Evolutionary conservation across 1,284 basidiomycete genomes (phyloP), one percentile per base, ranked within the genome.

Genomic region (Heterobasidion irregulare): DNA sequence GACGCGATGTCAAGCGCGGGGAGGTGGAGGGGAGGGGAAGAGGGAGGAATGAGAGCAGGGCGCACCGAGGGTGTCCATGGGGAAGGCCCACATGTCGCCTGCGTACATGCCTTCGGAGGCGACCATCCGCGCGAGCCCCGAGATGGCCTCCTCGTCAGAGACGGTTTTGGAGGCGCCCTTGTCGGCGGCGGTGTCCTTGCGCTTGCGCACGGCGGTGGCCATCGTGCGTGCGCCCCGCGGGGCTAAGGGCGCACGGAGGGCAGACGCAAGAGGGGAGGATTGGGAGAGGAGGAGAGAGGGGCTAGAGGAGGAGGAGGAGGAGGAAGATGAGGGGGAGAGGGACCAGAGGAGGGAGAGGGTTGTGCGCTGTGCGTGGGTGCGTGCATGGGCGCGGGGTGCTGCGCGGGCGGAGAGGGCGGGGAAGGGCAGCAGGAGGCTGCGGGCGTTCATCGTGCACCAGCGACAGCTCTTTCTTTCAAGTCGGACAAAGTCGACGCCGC

Each of bases 31-130:
- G 26, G 26, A 26, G 26, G 26, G 26, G n/a, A n/a, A 26, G 26
- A 26, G n/a, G 26, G 41, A 19, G 15, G n/a, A n/a, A n/a, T n/a
- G n/a, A n/a, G n/a, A n/a, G n/a, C n/a, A n/a, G 50, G 16, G 62
- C 76, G 54, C 67, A 83, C 81, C 81, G 64, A 82, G 64, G 7
- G 68, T 76, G n/a, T 73, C 63, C n/a, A 79, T 66, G 49, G 69
- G 66, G 41, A 74, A 70, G 1, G 76, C 77, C 78, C 79, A 83
- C 9, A 76, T 65, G 59, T 83, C 81, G 56, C 75, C 68, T 1
- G 68, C 55, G n/a, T 73, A 66, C 53, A 75, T 65, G 47, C 65
- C 59, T 53, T 79, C 46, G 18, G 9, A 26, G 26, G 26, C 26
- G 26, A 26, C 26, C 26, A 26, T 26, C 26, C 26, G 26, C 26